phyloP scores from a whole-genome alignment of 768 basidiomycete species.

The Filobasidium floriforme region DNA sequence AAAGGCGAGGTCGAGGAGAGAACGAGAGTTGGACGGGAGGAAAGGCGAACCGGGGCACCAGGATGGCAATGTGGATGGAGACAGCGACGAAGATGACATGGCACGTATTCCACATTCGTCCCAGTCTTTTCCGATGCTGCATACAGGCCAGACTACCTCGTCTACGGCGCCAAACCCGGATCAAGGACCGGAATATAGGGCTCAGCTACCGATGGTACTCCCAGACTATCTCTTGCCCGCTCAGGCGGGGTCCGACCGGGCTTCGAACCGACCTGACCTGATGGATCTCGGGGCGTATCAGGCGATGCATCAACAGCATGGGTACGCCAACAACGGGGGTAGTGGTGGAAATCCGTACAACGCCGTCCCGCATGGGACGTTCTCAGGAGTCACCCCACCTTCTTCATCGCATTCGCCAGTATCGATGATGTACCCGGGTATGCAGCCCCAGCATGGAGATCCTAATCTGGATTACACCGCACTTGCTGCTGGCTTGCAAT shows the following conservation, averaged over 20 bases:
- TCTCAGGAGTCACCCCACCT: too few species aligned
- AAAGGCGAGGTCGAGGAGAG: constrained; percentile 1
- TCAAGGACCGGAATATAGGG: too few species aligned
- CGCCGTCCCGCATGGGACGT: too few species aligned
- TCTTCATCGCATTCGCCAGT: too few species aligned
- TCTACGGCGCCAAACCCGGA: too few species aligned
- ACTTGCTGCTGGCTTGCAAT: too few species aligned
- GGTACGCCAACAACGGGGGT: neutral
- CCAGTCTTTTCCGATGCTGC: neutral
- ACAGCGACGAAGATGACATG: neutral
- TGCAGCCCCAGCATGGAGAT: too few species aligned
- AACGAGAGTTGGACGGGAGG: neutral
- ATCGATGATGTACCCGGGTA: too few species aligned
- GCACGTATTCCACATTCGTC: neutral
- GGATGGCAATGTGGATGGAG: neutral
- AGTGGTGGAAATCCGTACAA: too few species aligned
- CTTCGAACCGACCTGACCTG: neutral
- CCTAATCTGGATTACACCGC: too few species aligned
- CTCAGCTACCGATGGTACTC: neutral
- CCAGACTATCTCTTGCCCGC: neutral
- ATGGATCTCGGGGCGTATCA: neutral
- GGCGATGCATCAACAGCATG: neutral
- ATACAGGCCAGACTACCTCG: neutral
- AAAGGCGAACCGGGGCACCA: neutral
- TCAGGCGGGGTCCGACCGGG: neutral